Evolutionary conservation across 106 monocot species (phyloP), one percentile per base, ranked within the genome.

Genomic region (Apostasia ramifera): DNA sequence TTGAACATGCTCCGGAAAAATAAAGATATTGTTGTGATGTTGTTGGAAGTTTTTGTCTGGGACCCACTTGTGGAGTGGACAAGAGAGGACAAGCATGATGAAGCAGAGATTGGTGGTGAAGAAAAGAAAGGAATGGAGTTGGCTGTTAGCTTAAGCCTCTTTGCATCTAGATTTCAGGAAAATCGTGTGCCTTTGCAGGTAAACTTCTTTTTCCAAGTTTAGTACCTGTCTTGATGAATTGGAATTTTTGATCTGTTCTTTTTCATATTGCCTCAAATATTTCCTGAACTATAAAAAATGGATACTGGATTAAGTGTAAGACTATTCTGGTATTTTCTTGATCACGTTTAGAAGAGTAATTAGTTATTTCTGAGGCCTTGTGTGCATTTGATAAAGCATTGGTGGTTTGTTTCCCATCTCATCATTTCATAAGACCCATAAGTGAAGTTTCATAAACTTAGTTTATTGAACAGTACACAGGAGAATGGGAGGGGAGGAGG

Each of bases 101-200:
- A 98, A 81, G 97, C 90, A 42, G 84, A 71, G 48, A 85, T 98
- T 81, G 92, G 83, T 57, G 92, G 97, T 77, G 97, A 98, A 73
- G 97, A 98, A 66, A 98, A 98, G 73, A 98, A 90, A 63, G 97
- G 97, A 69, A 98, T 98, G 92, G 97, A 98, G 71, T 68, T 92
- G 75, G 97, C 97, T 76, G 97, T 98, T 55, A 92, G 92, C 64
- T 77, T 98, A 68, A 98, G 97, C 63, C 75, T 98, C 54, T 98
- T 98, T 81, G 87, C 97, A 1, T 98, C 92, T 64, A 80, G 97
- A 57, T 83, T 92, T 76, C 97, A 98, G 71, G 97, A 98, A 81
- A 87, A 90, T 42, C 89, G 90, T 62, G 79, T 85, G 66, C 89
- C 92, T 75, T 80, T 98, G 67, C 92, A 98, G 92, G 97, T 92